A percentile compares a stretch with the other conserved stretches of the same genome.
Conservation (phyloP, 495 filamentous ascomycete species). For the Physcia stellaris region DNA sequence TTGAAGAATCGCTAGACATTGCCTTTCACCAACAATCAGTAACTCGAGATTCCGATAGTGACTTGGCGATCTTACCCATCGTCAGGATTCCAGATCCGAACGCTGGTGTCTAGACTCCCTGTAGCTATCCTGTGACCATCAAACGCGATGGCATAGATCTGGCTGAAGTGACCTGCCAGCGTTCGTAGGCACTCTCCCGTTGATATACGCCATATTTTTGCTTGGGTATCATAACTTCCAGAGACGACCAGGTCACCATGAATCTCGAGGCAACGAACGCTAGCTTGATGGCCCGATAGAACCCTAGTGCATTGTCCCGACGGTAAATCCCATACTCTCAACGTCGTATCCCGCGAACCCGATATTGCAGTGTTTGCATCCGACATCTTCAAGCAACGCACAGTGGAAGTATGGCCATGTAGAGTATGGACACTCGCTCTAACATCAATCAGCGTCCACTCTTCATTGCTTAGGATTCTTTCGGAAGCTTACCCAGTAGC, state of each 20-base stretch:
- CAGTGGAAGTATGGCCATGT: constrained; percentile 89
- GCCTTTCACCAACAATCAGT: constrained; percentile 25
- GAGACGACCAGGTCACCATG: constrained; percentile 92
- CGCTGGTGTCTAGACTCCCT: constrained; percentile 90
- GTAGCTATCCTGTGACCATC: constrained; percentile 90
- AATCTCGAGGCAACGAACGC: constrained; percentile 88
- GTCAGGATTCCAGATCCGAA: constrained; percentile 88
- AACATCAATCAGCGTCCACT: constrained; percentile 1
- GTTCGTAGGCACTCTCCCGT: constrained; percentile 84
- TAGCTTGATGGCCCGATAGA: constrained; percentile 92
- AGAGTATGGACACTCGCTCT: constrained; percentile 68
- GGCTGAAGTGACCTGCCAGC: constrained; percentile 90
- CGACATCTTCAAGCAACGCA: constrained; percentile 95
- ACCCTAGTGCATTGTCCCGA: constrained; percentile 80
- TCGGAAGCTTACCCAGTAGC: constrained; percentile 54
- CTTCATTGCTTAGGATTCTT: background rate
- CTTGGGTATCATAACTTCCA: constrained; percentile 93
- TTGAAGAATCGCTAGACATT: constrained; percentile 84
- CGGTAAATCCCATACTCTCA: constrained; percentile 87
- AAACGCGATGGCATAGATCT: constrained; percentile 97
- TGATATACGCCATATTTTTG: constrained; percentile 92
- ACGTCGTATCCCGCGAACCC: constrained; percentile 85
- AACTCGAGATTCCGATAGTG: background rate
- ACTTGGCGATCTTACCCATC: constrained; percentile 49
- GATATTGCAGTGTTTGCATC: constrained; percentile 88